Evolutionary conservation across 2,329 filamentous ascomycete genomes (phyloP), one percentile per base, ranked within the genome.

Genomic region (Colletotrichum sp.): DNA sequence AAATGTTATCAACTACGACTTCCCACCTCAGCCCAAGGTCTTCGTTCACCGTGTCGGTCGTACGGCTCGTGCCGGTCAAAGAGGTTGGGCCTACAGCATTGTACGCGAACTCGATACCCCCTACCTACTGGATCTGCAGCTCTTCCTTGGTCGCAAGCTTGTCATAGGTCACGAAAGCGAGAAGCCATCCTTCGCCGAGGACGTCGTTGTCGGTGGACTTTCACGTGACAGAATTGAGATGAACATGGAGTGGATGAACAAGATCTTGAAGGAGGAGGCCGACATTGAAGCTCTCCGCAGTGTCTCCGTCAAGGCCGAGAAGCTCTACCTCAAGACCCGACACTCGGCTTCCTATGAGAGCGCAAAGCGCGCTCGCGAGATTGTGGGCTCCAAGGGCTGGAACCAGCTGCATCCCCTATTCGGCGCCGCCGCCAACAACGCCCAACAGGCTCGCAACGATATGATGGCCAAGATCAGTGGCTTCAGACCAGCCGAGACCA

Each of bases 1-100:
- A 72, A 98, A 99, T 82, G 97, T 99, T 74, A 96, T 99, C 87
- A 98, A 99, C 87, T 99, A 98, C 85, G 96, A 98, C 82, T 99
- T 99, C 78, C 96, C 97, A 4, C 94, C 96, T 3, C 97, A 98
- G 81, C 95, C 97, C 24, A 99, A 99, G 85, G 93, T 99, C 56
- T 99, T 97, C 80, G 94, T 99, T 32, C 97, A 99, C 85, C 93
- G 97, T 82, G 97, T 99, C 62, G 97, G 97, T 80, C 93, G 97
- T 86, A 99, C 97, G 30, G 97, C 97, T 55, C 92, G 97, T 90
- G 97, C 97, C 59, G 97, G 96, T 16, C 93, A 95, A 80, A 92
- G 94, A 78, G 97, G 97, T 77, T 98, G 97, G 97, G 94, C 94
- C 85, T 99, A 98, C 86, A 98, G 95, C 87, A 89, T 99, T 26